Base-by-base conservation (phyloP, 2,329 filamentous ascomycete species). In the Sclerotinia subarctica region DNA sequence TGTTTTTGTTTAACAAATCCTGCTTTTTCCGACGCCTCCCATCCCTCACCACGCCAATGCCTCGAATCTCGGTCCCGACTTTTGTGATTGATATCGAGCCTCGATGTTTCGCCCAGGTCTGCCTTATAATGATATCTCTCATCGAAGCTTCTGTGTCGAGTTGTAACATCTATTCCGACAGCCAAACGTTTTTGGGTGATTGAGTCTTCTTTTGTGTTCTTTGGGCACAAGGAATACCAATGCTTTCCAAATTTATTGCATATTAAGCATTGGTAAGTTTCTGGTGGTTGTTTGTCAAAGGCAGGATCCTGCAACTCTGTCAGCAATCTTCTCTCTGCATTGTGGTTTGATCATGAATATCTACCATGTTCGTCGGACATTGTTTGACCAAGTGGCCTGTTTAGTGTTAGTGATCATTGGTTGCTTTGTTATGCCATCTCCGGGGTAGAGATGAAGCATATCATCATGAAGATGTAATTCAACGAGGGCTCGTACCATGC, bases 351-450 rank as follows among this genome's bases (percentile, higher is more conserved):
- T 24, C 17, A 47, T 59, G 38, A 26, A 49, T 35, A 57, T 46
- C 7, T 32, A 67, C 65, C n/a, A 81, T 54, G 68, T 80, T 81
- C 2, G 80, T 82, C 24, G 81, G 80, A 64, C 81, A 82, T 1
- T 74, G 46, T 63, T 78, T 73, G 24, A 81, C 72, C 69, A 72
- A 76, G 69, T 82, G 81, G 35, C 80, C 81, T 82, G 67, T 46
- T 38, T 15, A 21, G 19, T 44, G 54, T 70, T 51, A 72, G 66
- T 62, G 46, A 15, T 38, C 8, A 26, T 62, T 19, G 2, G 19
- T 38, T 38, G 29, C 46, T 62, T n/a, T 5, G n/a, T 17, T 11
- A 35, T 19, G 26, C 3, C 7, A 26, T 5, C 15, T 21, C 15
- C 1, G 15, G 26, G n/a, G 26, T 51, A 26, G 5, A n/a, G 59